These are phyloP conservation scores for Yamadazyma dendronema DNA, from an alignment of 1,139 yeast species.

Conservation along the genomic window DNA sequence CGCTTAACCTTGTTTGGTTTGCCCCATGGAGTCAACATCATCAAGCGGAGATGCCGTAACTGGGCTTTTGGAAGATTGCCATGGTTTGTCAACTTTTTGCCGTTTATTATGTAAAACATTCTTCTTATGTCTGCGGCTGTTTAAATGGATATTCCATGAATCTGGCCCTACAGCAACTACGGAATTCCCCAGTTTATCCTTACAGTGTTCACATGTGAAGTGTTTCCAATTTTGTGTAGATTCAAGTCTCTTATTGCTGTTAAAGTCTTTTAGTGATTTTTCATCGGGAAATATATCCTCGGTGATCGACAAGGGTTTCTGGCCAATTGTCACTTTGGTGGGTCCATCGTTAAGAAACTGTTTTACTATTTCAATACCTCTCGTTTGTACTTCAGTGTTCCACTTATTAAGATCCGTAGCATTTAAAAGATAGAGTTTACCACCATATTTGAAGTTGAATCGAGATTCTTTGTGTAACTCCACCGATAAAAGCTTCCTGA, in stretches of 20 bases:
- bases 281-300: constrained; percentile 28
- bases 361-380: constrained; percentile 54
- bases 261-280: constrained; percentile 18
- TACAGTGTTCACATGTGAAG: constrained; percentile 63
- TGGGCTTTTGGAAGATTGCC: too few relatives aligned
- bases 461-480: constrained; percentile 54
- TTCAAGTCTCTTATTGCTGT: constrained; percentile 37
- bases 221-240: constrained; percentile 64
- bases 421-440: constrained; percentile 65
- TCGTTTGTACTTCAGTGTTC: constrained; percentile 51
- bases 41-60: too few relatives aligned
- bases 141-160: constrained; percentile 66
- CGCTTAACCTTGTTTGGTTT: too few relatives aligned
- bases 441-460: constrained; percentile 55
- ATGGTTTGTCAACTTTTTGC: neutral
- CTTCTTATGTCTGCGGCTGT: constrained; percentile 57
- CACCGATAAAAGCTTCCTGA: constrained; percentile 64
- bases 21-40: too few relatives aligned
- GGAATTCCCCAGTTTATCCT: constrained; percentile 52
- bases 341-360: constrained; percentile 33
- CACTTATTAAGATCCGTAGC: constrained; percentile 70
- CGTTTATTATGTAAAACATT: neutral
- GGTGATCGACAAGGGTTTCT: constrained; percentile 46
- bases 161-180: constrained; percentile 72
- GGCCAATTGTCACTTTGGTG: constrained; percentile 17